Percentiles rank a stretch among this genome's conserved stretches.
phyloP scores from a whole-genome alignment of 352 stramenopile genomes.

The Phytophthora quininea region DNA sequence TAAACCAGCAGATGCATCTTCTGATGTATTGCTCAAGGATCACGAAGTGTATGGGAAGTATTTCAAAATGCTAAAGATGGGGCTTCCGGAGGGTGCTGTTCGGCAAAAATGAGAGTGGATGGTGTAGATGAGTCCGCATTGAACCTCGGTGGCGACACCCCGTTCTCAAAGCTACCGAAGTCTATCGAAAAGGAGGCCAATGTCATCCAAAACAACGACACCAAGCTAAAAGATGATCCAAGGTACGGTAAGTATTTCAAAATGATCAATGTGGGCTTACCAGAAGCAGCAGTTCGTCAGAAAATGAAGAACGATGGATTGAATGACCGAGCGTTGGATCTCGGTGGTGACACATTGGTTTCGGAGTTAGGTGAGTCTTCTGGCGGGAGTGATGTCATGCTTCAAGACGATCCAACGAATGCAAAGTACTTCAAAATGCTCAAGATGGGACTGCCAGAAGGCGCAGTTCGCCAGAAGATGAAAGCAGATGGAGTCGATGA shows the following conservation, averaged over 20 bases:
- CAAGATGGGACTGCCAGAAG: conserved; percentile 86
- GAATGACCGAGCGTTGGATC: conserved; percentile 42
- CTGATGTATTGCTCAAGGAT: conserved; percentile 44
- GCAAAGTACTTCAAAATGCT: conserved; percentile 95
- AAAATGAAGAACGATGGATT: conserved; percentile 76
- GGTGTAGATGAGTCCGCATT: conserved; percentile 48
- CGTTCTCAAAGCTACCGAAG: conserved; percentile 17
- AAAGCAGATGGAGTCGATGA: conserved; percentile 55
- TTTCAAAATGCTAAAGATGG: conserved; percentile 95
- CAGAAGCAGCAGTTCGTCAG: conserved; percentile 81
- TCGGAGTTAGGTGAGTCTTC: conserved; percentile 24
- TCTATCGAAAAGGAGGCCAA: conserved; percentile 6
- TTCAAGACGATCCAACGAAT: conserved; percentile 51
- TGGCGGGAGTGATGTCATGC: conserved; percentile 19
- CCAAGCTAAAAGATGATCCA: conserved; percentile 65
- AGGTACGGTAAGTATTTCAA: conserved; percentile 92
- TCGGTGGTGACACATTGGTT: conserved; percentile 41
- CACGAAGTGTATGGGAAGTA: conserved; percentile 89
- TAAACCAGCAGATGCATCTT: not conserved
- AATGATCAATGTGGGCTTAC: conserved; percentile 92
- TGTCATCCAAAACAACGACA: conserved; percentile 3
- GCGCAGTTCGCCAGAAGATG: conserved; percentile 89
- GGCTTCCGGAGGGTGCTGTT: conserved; percentile 84
- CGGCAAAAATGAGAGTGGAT: conserved; percentile 81
- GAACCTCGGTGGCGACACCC: conserved; percentile 33